Evolutionary conservation across 1,139 yeast species (phyloP).

Genomic region (Yamadazyma sp.): DNA sequence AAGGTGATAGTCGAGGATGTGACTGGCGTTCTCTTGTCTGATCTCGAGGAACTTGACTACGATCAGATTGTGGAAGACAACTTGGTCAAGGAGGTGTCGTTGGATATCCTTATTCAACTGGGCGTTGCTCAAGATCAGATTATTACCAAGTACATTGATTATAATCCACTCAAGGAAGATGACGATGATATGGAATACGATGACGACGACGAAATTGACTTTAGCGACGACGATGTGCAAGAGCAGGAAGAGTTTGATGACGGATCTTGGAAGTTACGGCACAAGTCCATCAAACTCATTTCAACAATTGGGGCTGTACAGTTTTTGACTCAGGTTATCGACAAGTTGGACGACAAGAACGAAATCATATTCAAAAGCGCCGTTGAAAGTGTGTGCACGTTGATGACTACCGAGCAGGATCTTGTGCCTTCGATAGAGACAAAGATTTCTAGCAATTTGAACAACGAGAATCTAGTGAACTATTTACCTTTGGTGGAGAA

Average conservation of each 20-base stretch:
- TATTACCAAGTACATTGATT: conserved; percentile 45
- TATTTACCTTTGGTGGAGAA: conserved; percentile 12
- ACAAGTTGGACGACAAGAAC: conserved; percentile 35
- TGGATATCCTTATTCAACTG: conserved; percentile 40
- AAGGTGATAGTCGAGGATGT: background rate
- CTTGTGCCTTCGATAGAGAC: conserved; percentile 10
- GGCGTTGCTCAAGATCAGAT: conserved; percentile 10
- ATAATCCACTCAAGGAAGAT: conserved; percentile 55
- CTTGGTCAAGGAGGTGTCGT: conserved; percentile 46
- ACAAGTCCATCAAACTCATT: conserved; percentile 50
- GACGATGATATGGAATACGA: conserved; percentile 38
- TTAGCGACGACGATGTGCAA: conserved; percentile 38
- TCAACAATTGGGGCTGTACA: conserved; percentile 12
- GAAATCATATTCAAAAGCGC: conserved; percentile 41
- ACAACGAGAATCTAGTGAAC: conserved; percentile 12
- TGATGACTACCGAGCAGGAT: conserved; percentile 5
- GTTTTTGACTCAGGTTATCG: conserved; percentile 10
- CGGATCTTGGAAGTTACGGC: conserved; percentile 70
- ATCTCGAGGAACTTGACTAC: conserved; percentile 41
- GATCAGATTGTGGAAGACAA: conserved; percentile 37
- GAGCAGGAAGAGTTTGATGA: conserved; percentile 39
- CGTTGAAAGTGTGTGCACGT: conserved; percentile 22
- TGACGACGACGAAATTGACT: conserved; percentile 29
- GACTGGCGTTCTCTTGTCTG: background rate
- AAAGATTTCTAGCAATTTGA: conserved; percentile 10